phyloP scores from a whole-genome alignment of 2,329 filamentous ascomycete species.

The Sporothrix luriei region DNA sequence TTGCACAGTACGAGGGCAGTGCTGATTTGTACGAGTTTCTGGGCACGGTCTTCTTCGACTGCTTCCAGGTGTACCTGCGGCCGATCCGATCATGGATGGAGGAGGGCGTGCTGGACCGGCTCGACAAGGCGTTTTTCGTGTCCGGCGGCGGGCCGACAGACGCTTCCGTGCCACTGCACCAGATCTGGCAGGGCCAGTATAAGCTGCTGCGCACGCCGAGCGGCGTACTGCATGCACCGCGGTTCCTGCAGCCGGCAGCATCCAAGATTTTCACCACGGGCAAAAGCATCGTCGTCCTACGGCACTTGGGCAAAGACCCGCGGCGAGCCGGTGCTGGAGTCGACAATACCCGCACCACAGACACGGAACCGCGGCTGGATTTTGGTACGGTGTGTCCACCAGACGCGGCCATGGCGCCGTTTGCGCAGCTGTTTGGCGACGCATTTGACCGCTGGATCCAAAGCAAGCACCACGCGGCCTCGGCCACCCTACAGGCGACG shows the following conservation, averaged over 20 bases:
- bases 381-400: constrained; percentile 59
- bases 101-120: constrained; percentile 66
- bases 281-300: constrained; percentile 85
- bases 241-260: constrained; percentile 70
- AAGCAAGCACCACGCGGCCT: constrained; percentile 71
- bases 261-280: constrained; percentile 80
- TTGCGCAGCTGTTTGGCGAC: constrained; percentile 71
- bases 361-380: constrained; percentile 53
- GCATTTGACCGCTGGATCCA: constrained; percentile 77
- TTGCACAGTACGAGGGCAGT: constrained; percentile 70
- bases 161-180: constrained; percentile 59
- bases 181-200: constrained; percentile 77
- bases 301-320: constrained; percentile 63
- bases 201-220: constrained; percentile 63
- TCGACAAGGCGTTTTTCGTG: constrained; percentile 76
- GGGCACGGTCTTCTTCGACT: constrained; percentile 73
- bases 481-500: constrained; percentile 63
- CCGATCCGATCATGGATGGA: constrained; percentile 86
- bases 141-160: constrained; percentile 47
- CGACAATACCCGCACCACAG: constrained; percentile 37
- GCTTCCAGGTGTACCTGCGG: constrained; percentile 78
- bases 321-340: constrained; percentile 38
- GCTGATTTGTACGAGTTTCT: constrained; percentile 63
- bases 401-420: constrained; percentile 60
- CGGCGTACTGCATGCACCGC: constrained; percentile 67